Evolutionary conservation across 2,329 filamentous ascomycete species (phyloP), one percentile per base, ranked within the genome.

Genomic region (Fusarium fujikuroi): DNA sequence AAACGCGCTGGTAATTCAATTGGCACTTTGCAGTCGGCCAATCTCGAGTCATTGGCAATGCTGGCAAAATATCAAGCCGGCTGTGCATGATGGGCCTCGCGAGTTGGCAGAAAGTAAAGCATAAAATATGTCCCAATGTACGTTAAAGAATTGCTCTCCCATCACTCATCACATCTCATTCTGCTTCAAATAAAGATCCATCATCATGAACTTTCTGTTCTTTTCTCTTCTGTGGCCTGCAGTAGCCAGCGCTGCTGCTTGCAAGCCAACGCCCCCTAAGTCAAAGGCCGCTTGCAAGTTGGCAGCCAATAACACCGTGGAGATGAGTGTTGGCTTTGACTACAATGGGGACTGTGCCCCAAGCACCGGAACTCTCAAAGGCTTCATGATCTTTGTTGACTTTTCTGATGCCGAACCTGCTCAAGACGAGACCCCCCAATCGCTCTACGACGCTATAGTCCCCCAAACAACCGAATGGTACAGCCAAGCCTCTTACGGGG

Each of bases 321-420:
- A 50, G 28, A 12, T 25, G 18, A 62, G 61, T 23, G 37, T 62
- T n/a, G 61, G 61, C 10, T 62, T 62, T 28, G 14, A 11, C 19
- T 52, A 36, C 25, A 66, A 58, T 39, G 43, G 43, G 15, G 75
- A 81, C 63, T 83, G 81, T 63, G 80, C 77, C 2, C 77, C 81
- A 3, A 80, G 77, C 65, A 77, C 72, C 3, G 82, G 82, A 23
- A 75, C 75, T 2, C 66, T 83, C 15, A 70, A 61, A 9, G 78
- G 74, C 11, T 79, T 78, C 59, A 81, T 83, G 79, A 73, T 83
- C 34, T 83, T 83, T 63, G 76, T 83, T 61, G 82, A 83, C 73
- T 83, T 83, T 60, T 58, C 73, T 4, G 80, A 82, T 43, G 44
- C 62, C 6, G 71, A 76, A 18, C 71, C 73, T 7, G 39, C 47